These are phyloP conservation scores for Euphorbia lathyris DNA, from an alignment of 345 rosid genomes.

Conservation along the genomic window DNA sequence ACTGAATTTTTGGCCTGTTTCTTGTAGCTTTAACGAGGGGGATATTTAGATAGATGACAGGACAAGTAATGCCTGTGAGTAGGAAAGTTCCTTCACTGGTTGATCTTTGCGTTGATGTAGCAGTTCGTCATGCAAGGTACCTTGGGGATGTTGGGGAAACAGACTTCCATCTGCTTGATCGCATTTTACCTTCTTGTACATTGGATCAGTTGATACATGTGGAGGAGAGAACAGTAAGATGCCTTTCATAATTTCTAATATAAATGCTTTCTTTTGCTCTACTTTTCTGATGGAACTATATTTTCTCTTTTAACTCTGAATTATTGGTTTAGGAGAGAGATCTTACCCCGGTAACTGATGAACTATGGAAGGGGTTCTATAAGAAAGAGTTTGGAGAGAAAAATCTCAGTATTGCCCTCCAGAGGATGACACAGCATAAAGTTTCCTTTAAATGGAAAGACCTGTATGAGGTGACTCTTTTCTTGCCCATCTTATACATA, in stretches of 20 bases:
- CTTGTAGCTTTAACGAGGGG: neutral
- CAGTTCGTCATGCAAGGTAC: constrained; percentile 53
- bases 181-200: constrained; percentile 68
- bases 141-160: constrained; percentile 90
- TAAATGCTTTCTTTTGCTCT: neutral
- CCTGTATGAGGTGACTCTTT: constrained; percentile 55
- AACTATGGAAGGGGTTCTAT: constrained; percentile 73
- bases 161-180: constrained; percentile 67
- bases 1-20: neutral
- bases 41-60: neutral
- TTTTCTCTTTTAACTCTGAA: neutral
- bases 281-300: neutral
- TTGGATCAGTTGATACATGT: constrained; percentile 71
- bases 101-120: constrained; percentile 67
- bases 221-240: constrained; percentile 63
- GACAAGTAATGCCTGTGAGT: constrained; percentile 13
- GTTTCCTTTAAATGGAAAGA: constrained; percentile 62
- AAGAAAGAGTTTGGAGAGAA: constrained; percentile 49
- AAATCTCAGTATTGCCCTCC: constrained; percentile 34
- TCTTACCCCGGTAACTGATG: constrained; percentile 75
- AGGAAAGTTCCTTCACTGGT: constrained; percentile 62
- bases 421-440: constrained; percentile 55
- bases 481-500: neutral
- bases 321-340: constrained; percentile 61
- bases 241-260: neutral